These are phyloP conservation scores for Gynochthodes officinalis DNA, from an alignment of 257 asterid genomes.

Conservation along the genomic window DNA sequence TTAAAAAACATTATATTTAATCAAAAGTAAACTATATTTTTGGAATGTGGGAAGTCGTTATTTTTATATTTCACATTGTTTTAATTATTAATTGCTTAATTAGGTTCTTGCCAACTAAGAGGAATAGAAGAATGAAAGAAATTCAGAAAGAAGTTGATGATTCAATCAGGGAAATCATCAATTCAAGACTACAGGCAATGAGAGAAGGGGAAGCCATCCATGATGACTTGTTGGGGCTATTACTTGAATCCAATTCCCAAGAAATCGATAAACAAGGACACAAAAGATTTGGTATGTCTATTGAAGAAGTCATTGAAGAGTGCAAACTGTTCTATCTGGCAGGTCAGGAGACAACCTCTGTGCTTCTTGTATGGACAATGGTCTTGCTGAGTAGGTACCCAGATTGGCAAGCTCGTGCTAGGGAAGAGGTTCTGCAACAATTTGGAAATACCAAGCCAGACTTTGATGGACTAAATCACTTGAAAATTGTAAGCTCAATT, in stretches of 20 bases:
- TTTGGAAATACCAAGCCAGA: slow-evolving; percentile 15
- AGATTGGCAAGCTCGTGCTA: slow-evolving; percentile 29
- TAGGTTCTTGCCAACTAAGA: slow-evolving; percentile 25
- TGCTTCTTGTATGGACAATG: slow-evolving; percentile 32
- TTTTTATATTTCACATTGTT: too few relatives aligned
- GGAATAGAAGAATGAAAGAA: slow-evolving; percentile 22
- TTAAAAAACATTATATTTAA: too few relatives aligned
- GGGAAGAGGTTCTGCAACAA: slow-evolving; percentile 27
- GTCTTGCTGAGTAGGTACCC: slow-evolving; percentile 20
- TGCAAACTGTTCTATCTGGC: slow-evolving; percentile 34
- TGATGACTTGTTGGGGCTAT: slow-evolving; percentile 21
- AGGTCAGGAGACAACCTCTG: slow-evolving; percentile 31
- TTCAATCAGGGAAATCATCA: slow-evolving; percentile 1
- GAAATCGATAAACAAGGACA: slow-evolving; percentile 19
- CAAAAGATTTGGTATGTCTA: slow-evolving; percentile 15
- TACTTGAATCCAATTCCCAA: slow-evolving; percentile 20
- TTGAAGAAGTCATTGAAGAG: slow-evolving; percentile 21
- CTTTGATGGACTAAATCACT: slow-evolving; percentile 22
- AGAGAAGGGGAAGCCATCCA: slow-evolving; percentile 6
- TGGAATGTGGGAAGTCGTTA: too few relatives aligned
- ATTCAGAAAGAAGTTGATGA: slow-evolving; percentile 18
- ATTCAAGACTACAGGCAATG: slow-evolving; percentile 16
- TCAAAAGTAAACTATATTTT: too few relatives aligned
- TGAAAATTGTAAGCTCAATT: slow-evolving; percentile 19
- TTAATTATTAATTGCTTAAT: neutral